Evolutionary conservation across 495 filamentous ascomycete species (phyloP), one percentile per base, ranked within the genome.

Genomic region (Parathielavia appendiculata): DNA sequence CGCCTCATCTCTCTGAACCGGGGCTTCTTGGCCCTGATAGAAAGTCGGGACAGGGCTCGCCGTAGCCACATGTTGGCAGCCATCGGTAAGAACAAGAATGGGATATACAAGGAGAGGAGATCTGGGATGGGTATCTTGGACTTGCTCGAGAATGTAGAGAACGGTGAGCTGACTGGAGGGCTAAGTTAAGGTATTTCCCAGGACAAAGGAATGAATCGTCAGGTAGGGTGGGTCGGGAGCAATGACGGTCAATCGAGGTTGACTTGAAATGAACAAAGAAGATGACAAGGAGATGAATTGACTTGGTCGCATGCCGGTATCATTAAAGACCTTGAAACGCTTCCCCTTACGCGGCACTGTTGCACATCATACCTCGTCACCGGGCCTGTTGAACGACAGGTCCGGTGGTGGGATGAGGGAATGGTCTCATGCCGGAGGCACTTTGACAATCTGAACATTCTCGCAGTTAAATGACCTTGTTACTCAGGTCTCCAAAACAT

Each of bases 1-100:
- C 54, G 57, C 4, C 36, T 17, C 5, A 57, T 48, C 23, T 57
- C 35, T 19, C 38, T 41, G 35, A 57, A 54, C n/a, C 38, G 50
- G n/a, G 54, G 54, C 20, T 40, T 47, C 30, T 20, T 54, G n/a
- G 22, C 35, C 13, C 26, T 41, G n/a, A 17, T 52, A 35, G 54
- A 54, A 1, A 62, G 35, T 5, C 52, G 40, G 6, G 16, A 34
- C 26, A 62, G 23, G 22, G 34, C 43, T 13, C 46, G 54, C 9
- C 40, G 54, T 9, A 62, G 20, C 59, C 59, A 49, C 54, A 57
- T 57, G 11, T 34, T 43, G 44, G 11, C 5, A 9, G n/a, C 26
- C 26, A 30, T 30, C 26, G 26, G 26, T 30, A 30, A 30, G 3
- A 30, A 30, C 26, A 30, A 30, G 26, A 30, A 30, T 34, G 9